Evolutionary conservation across 208 protist species (phyloP).

Genomic region (Blechomonas ayalai): DNA sequence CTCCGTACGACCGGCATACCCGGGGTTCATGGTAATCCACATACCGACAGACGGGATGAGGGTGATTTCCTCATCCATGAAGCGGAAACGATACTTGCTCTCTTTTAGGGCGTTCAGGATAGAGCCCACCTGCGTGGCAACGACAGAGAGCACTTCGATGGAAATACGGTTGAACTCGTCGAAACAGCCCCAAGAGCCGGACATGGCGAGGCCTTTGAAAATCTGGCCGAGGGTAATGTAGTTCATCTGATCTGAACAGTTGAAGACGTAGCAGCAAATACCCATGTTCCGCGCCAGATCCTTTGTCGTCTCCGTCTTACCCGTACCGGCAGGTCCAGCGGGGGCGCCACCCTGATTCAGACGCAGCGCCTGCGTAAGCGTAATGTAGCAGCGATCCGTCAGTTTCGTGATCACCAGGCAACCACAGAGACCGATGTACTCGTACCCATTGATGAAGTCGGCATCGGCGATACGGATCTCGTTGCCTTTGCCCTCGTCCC

Average conservation of each 20-base stretch:
- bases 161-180: slow-evolving; percentile 97
- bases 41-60: slow-evolving; percentile 89
- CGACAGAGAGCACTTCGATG: slow-evolving; percentile 97
- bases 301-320: slow-evolving; percentile 95
- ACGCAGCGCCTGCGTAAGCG: slow-evolving; percentile 91
- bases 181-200: slow-evolving; percentile 96
- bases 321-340: slow-evolving; percentile 90
- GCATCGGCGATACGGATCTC: slow-evolving; percentile 96
- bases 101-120: slow-evolving; percentile 97
- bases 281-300: slow-evolving; percentile 92
- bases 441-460: slow-evolving; percentile 96
- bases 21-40: slow-evolving; percentile 98
- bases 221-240: slow-evolving; percentile 96
- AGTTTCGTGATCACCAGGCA: slow-evolving; percentile 98
- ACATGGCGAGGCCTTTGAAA: slow-evolving; percentile 96
- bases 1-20: slow-evolving; percentile 96
- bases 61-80: slow-evolving; percentile 94
- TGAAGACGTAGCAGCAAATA: slow-evolving; percentile 94
- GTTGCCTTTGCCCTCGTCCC: slow-evolving; percentile 92
- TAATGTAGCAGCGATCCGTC: slow-evolving; percentile 99
- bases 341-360: slow-evolving; percentile 90
- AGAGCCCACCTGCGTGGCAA: slow-evolving; percentile 96
- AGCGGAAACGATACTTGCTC: slow-evolving; percentile 92
- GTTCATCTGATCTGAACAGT: slow-evolving; percentile 99
- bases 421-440: slow-evolving; percentile 97